A percentile compares a stretch with the other conserved stretches of the same genome.
Evolutionary conservation across 768 basidiomycete genomes (phyloP).

Genomic region (Psilocybe subaeruginosa): DNA sequence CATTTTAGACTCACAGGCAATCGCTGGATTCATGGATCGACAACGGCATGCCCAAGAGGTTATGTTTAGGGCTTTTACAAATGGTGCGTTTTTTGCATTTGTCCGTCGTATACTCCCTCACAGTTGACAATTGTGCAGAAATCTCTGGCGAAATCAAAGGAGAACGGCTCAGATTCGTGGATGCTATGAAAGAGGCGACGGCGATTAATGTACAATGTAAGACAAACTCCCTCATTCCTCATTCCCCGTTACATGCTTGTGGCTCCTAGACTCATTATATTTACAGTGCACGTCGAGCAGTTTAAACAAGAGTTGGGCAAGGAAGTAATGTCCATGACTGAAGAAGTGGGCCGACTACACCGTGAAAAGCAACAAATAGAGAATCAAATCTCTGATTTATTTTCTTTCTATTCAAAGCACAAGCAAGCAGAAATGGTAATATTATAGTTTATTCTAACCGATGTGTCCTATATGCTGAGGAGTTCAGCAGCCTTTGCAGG

Average conservation of each 20-base stretch:
- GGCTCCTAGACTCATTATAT: not conserved
- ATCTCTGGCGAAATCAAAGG: conserved; percentile 85
- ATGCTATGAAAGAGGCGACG: conserved; percentile 95
- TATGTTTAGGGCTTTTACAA: conserved; percentile 66
- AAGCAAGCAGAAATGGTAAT: conserved; percentile 35
- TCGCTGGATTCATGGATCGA: conserved; percentile 64
- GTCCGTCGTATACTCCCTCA: too few species aligned
- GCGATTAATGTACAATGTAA: conserved; percentile 83
- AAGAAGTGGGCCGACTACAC: conserved; percentile 72
- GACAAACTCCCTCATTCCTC: conserved; percentile 9
- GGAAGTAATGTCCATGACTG: conserved; percentile 75
- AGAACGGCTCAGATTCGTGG: conserved; percentile 83
- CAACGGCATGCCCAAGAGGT: conserved; percentile 76
- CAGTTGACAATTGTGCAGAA: conserved; percentile 42
- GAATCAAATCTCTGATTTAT: conserved; percentile 73
- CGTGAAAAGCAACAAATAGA: conserved; percentile 67
- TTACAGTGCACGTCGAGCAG: conserved; percentile 79
- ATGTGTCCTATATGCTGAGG: not conserved
- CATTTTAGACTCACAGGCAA: conserved; percentile 55
- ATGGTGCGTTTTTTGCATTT: conserved; percentile 42
- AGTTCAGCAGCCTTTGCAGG: conserved; percentile 20
- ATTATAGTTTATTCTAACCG: not conserved
- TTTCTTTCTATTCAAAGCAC: conserved; percentile 73
- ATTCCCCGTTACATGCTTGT: not conserved
- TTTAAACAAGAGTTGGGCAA: conserved; percentile 81